Conservation (phyloP, 1,284 basidiomycete species). For the Volvariella surrecta region DNA sequence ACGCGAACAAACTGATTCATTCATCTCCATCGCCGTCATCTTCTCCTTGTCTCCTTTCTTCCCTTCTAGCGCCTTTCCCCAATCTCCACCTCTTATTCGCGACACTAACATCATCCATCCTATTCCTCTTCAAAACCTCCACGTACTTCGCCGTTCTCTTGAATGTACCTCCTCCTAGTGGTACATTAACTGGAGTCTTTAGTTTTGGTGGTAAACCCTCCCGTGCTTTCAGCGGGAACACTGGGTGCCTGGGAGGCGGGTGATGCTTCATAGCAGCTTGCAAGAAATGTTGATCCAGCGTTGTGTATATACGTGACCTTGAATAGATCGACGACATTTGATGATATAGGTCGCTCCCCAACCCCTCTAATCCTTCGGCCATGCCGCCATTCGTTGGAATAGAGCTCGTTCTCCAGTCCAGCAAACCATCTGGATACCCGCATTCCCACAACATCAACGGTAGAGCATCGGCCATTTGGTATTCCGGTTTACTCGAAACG, state of each 20-base stretch:
- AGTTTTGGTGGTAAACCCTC: conserved; percentile 10
- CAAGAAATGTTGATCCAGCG: conserved; percentile 59
- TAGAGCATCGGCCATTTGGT: conserved; percentile 88
- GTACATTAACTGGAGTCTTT: conserved; percentile 36
- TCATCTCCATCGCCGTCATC: conserved; percentile 13
- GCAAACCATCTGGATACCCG: conserved; percentile 59
- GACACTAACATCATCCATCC: conserved; percentile 63
- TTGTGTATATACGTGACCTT: conserved; percentile 48
- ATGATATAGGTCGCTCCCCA: conserved; percentile 35
- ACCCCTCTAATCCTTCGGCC: conserved; percentile 19
- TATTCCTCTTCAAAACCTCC: conserved; percentile 55
- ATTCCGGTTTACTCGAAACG: conserved; percentile 75
- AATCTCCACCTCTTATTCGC: conserved; percentile 73
- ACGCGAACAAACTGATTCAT: neutral
- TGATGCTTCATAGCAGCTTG: conserved; percentile 43
- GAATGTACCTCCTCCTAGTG: conserved; percentile 68
- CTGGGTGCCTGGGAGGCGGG: conserved; percentile 15
- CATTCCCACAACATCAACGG: conserved; percentile 94
- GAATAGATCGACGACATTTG: conserved; percentile 51
- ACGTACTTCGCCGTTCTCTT: conserved; percentile 56
- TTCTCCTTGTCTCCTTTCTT: conserved; percentile 17
- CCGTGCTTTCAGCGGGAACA: conserved; percentile 15
- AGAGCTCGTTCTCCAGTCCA: conserved; percentile 70
- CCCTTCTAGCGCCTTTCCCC: conserved; percentile 41
- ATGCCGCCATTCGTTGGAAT: conserved; percentile 16